Conservation (phyloP, 1,284 basidiomycete species). For the Apiotrichum brassicae region DNA sequence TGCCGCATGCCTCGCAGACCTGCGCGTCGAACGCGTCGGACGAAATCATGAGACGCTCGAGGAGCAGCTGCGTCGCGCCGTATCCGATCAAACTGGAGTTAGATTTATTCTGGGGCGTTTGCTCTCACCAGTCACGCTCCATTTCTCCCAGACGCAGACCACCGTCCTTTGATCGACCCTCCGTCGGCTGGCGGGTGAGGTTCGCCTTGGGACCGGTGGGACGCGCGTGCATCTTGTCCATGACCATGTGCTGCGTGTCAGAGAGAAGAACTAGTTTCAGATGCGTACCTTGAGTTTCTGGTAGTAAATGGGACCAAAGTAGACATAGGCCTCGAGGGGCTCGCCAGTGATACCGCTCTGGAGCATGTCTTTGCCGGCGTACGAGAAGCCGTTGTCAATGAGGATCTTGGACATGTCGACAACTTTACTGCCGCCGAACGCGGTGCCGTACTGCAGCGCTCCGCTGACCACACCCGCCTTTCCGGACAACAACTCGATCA, state of each 20-base stretch:
- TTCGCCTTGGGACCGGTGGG: conserved; percentile 94
- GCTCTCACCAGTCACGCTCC: conserved; percentile 76
- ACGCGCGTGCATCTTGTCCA: conserved; percentile 99
- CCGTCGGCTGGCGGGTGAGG: conserved; percentile 94
- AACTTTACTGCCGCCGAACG: conserved; percentile 98
- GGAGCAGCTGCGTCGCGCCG: conserved; percentile 88
- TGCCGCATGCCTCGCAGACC: conserved; percentile 87
- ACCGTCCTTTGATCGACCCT: conserved; percentile 95
- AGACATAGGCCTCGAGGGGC: conserved; percentile 91
- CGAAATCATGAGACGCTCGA: conserved; percentile 97
- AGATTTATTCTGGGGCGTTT: background rate
- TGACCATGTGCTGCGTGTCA: conserved; percentile 77
- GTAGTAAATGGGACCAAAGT: conserved; percentile 98
- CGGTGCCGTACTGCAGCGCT: conserved; percentile 56
- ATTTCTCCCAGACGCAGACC: conserved; percentile 96
- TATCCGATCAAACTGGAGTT: conserved; percentile 70
- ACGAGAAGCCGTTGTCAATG: conserved; percentile 92
- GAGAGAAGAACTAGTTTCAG: conserved; percentile 3
- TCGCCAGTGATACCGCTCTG: conserved; percentile 97
- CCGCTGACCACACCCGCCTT: conserved; percentile 56
- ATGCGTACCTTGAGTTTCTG: conserved; percentile 53
- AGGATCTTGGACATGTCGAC: conserved; percentile 96
- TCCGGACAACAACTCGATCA: conserved; percentile 97
- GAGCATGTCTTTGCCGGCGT: conserved; percentile 96
- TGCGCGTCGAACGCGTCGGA: conserved; percentile 96